phyloP scores from a whole-genome alignment of 495 filamentous ascomycete genomes.

The Talaromyces borbonicus region DNA sequence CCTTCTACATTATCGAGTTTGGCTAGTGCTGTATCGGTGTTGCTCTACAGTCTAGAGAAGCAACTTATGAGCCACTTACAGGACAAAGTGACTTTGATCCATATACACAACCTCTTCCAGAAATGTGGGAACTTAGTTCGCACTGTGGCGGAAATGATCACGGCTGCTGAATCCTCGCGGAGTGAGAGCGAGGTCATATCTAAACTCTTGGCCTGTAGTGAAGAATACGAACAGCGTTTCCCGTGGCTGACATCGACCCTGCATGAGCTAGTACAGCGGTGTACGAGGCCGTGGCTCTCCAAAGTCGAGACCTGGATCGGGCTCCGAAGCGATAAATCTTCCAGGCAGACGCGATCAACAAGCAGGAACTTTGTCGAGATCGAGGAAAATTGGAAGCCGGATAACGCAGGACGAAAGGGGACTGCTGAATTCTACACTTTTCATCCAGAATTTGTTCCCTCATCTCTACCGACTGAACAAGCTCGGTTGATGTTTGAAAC shows the following conservation, averaged over 20 bases:
- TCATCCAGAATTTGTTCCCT: conserved; percentile 51
- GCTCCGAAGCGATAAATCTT: conserved; percentile 43
- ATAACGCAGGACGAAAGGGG: conserved; percentile 43
- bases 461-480: conserved; percentile 55
- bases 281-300: conserved; percentile 58
- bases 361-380: conserved; percentile 50
- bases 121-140: conserved; percentile 53
- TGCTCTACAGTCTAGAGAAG: conserved; percentile 30
- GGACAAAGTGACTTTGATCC: conserved; percentile 37
- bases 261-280: conserved; percentile 53
- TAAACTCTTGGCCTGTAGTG: conserved; percentile 50
- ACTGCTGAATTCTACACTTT: conserved; percentile 50
- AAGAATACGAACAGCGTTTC: conserved; percentile 52
- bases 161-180: conserved; percentile 37
- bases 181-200: conserved; percentile 65
- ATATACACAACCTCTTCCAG: conserved; percentile 57
- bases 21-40: conserved; percentile 23
- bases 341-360: conserved; percentile 31
- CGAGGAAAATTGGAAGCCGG: conserved; percentile 36
- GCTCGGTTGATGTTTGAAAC: conserved; percentile 63
- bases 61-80: conserved; percentile 19
- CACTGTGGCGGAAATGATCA: conserved; percentile 50
- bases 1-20: conserved; percentile 27
- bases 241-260: conserved; percentile 52
- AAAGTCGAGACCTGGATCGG: conserved; percentile 72